Evolutionary conservation across 495 filamentous ascomycete species (phyloP).

Genomic region (Trichoderma virens): DNA sequence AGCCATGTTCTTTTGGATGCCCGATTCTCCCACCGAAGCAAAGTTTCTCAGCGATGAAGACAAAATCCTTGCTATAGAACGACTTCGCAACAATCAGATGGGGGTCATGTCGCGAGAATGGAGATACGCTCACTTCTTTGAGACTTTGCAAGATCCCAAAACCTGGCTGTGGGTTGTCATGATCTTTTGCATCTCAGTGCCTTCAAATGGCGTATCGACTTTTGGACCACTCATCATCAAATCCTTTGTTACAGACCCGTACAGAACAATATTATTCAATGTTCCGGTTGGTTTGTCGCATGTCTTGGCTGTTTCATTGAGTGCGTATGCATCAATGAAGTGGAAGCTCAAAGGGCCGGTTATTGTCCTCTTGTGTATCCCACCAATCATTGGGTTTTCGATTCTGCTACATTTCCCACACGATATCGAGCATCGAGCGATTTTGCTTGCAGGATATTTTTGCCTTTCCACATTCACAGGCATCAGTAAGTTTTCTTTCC

Average conservation of each 20-base stretch:
- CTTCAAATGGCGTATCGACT: constrained; percentile 52
- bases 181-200: constrained; percentile 42
- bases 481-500: constrained; percentile 15
- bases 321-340: constrained; percentile 37
- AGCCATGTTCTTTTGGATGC: constrained; percentile 40
- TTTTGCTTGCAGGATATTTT: constrained; percentile 33
- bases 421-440: constrained; percentile 36
- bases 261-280: constrained; percentile 57
- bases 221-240: constrained; percentile 59
- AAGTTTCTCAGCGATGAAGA: constrained; percentile 53
- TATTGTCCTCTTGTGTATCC: constrained; percentile 45
- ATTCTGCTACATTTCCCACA: constrained; percentile 49
- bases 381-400: constrained; percentile 45
- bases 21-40: constrained; percentile 52
- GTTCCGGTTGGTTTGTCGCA: constrained; percentile 54
- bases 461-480: constrained; percentile 13
- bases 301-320: constrained; percentile 34
- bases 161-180: constrained; percentile 42
- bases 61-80: constrained; percentile 52
- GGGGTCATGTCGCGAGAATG: constrained; percentile 34
- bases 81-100: constrained; percentile 40
- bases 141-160: constrained; percentile 55
- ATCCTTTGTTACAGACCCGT: constrained; percentile 51
- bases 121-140: constrained; percentile 44
- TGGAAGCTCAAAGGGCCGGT: constrained; percentile 50